A percentile compares a stretch with the other conserved stretches of the same genome.
Evolutionary conservation across 1,284 basidiomycete genomes (phyloP).

Genomic region (Inonotus obliquus): DNA sequence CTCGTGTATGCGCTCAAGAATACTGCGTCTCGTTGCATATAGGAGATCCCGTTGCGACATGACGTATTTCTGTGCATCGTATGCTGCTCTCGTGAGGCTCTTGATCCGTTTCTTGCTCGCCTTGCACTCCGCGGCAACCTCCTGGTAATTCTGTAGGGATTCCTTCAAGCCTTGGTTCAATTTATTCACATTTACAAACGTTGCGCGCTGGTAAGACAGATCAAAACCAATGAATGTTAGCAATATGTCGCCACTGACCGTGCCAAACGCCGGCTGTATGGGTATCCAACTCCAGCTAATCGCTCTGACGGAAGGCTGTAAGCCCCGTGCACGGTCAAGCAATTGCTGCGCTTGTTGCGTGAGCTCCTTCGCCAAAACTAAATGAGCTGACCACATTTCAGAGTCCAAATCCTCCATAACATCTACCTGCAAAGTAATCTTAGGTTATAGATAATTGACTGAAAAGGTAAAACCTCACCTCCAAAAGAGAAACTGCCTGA

Average conservation of each 20-base stretch:
- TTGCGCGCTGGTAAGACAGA: slow-evolving; percentile 6
- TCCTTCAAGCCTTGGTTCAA: slow-evolving; percentile 2
- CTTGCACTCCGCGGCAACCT: not conserved
- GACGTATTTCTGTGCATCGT: slow-evolving; percentile 10
- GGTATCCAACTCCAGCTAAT: slow-evolving; percentile 2
- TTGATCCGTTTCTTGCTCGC: slow-evolving; percentile 5
- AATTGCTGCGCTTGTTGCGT: slow-evolving; percentile 5
- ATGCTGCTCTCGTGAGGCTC: not conserved
- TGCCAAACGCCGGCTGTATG: slow-evolving; percentile 15
- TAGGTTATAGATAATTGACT: not conserved
- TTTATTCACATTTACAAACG: slow-evolving; percentile 16
- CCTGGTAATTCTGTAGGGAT: not conserved
- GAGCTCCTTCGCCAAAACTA: slow-evolving; percentile 9
- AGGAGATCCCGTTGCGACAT: slow-evolving; percentile 4
- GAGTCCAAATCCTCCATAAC: slow-evolving; percentile 3
- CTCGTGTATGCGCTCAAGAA: slow-evolving; percentile 7
- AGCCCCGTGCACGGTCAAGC: slow-evolving; percentile 6
- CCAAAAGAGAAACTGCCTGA: slow-evolving; percentile 1
- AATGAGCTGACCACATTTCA: slow-evolving; percentile 6
- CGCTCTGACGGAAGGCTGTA: slow-evolving; percentile 9
- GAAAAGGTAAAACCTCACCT: not conserved
- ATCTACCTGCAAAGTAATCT: slow-evolving; percentile 6
- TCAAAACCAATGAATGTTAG: not conserved
- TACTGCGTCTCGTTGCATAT: slow-evolving; percentile 7
- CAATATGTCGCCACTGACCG: not conserved